Evolutionary conservation across 345 rosid genomes (phyloP).

Genomic region (Moricandia moricandioides): DNA sequence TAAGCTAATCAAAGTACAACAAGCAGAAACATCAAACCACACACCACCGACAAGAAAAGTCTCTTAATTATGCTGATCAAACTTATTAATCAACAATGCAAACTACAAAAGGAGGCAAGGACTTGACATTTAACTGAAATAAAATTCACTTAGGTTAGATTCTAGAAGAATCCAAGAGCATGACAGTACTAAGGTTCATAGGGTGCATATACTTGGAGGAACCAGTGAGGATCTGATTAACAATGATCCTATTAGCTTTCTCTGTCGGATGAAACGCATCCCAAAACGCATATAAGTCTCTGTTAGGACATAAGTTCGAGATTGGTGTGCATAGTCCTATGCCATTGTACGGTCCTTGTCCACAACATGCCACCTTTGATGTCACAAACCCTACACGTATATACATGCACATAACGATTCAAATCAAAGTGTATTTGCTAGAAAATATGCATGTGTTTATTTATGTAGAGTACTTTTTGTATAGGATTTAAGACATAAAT

Average conservation of each 20-base stretch:
- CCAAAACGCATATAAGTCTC: conserved; percentile 62
- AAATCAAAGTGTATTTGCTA: not conserved
- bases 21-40: conserved; percentile 12
- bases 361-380: conserved; percentile 68
- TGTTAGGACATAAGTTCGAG: conserved; percentile 66
- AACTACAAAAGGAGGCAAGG: conserved; percentile 1
- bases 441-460: not conserved
- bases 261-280: conserved; percentile 81
- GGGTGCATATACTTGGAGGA: conserved; percentile 56
- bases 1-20: conserved; percentile 12
- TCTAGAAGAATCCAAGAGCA: conserved; percentile 52
- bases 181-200: conserved; percentile 63
- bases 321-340: conserved; percentile 62
- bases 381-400: conserved; percentile 57
- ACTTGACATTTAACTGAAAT: not conserved
- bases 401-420: not conserved
- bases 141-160: conserved; percentile 17
- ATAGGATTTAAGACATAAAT: not conserved
- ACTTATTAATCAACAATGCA: conserved; percentile 18
- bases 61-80: conserved; percentile 9
- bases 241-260: conserved; percentile 60
- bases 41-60: conserved; percentile 1
- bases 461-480: not conserved
- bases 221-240: conserved; percentile 47
- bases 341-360: conserved; percentile 75